Evolutionary conservation across 305 asterid species (phyloP).

Genomic region (Fraxinus angustifolia): DNA sequence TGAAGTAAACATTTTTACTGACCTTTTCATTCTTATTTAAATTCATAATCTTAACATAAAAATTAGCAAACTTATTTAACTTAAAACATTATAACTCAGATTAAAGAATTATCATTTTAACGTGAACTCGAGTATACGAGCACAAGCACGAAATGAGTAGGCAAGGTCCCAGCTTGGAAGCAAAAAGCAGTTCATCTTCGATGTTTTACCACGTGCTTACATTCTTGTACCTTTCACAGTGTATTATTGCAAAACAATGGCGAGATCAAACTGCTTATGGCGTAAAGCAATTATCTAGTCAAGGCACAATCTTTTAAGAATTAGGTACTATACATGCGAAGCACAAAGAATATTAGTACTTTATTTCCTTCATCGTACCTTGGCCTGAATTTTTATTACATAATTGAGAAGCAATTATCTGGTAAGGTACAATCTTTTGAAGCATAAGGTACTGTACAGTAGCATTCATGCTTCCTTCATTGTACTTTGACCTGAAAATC

Average conservation of each 20-base stretch:
- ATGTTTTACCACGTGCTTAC: slow-evolving; percentile 12
- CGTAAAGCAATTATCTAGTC: not conserved
- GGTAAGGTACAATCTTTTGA: not conserved
- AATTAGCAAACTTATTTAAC: not conserved
- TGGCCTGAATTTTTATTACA: not conserved
- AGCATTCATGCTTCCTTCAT: not conserved
- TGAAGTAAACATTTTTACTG: slow-evolving; percentile 13
- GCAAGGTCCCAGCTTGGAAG: not conserved
- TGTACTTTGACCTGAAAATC: not conserved
- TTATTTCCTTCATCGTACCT: not conserved
- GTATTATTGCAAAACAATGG: not conserved
- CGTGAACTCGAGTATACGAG: not conserved
- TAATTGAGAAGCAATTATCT: not conserved
- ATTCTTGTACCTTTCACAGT: not conserved
- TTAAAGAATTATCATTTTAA: not conserved
- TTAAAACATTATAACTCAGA: not conserved
- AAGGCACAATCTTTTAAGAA: not conserved
- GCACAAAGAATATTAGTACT: not conserved
- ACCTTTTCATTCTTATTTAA: slow-evolving; percentile 7
- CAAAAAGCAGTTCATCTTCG: not conserved
- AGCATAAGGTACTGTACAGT: not conserved
- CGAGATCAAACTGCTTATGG: slow-evolving; percentile 2
- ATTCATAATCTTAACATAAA: not conserved
- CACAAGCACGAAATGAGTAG: not conserved
- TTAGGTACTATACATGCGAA: not conserved